phyloP scores from a whole-genome alignment of 2,329 filamentous ascomycete genomes.

The Trichoderma sp. region DNA sequence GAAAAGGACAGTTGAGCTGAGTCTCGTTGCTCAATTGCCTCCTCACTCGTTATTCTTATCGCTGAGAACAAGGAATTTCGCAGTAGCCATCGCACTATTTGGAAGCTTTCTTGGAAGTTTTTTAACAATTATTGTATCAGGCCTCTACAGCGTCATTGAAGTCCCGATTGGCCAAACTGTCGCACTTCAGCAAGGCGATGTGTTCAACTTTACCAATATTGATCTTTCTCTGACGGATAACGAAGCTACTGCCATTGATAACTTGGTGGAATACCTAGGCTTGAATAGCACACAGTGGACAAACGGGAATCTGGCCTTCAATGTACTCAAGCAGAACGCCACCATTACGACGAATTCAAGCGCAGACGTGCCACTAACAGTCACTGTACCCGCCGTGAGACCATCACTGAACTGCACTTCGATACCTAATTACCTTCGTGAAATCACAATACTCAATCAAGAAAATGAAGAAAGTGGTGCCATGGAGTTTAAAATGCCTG shows the following conservation, averaged over 20 bases:
- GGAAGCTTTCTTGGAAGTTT: conserved; percentile 16
- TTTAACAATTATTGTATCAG: conserved; percentile 16
- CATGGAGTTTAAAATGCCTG: neutral
- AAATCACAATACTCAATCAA: conserved; percentile 3
- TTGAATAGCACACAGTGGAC: conserved; percentile 20
- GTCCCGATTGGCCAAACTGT: neutral
- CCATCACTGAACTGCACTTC: conserved; percentile 12
- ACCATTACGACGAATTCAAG: conserved; percentile 1
- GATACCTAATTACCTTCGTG: conserved; percentile 11
- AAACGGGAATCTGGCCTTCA: conserved; percentile 6
- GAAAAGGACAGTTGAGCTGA: neutral
- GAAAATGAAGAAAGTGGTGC: neutral
- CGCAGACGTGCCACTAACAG: neutral
- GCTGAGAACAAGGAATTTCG: conserved; percentile 4
- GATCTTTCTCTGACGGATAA: neutral
- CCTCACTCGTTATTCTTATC: conserved; percentile 9
- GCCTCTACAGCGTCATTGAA: conserved; percentile 8
- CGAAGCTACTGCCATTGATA: conserved; percentile 19
- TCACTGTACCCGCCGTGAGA: conserved; percentile 7
- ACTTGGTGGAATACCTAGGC: conserved; percentile 12
- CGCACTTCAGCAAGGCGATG: conserved; percentile 1
- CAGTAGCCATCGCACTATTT: conserved; percentile 9
- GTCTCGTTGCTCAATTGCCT: neutral
- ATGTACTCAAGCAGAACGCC: neutral
- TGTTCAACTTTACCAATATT: conserved; percentile 5